phyloP scores from a whole-genome alignment of 1,284 basidiomycete genomes.

The Puccinia triticina region DNA sequence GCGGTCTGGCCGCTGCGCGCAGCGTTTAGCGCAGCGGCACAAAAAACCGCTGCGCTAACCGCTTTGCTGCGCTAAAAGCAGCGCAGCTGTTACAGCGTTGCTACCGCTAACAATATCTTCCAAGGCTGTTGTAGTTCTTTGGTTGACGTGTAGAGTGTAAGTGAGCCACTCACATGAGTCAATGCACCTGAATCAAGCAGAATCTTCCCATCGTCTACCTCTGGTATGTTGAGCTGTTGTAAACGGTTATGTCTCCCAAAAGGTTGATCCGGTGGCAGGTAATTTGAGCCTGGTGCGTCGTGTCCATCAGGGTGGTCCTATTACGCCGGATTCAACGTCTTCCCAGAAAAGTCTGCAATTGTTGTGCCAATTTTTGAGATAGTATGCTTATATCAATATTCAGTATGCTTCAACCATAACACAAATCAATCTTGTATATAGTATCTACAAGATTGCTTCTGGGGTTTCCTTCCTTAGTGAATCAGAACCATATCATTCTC shows the following conservation, averaged over 20 bases:
- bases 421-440: too few relatives aligned
- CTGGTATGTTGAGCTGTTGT: background rate
- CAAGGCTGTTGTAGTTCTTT: background rate
- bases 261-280: background rate
- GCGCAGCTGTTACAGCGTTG: too few relatives aligned
- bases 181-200: constrained; percentile 4
- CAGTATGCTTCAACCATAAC: too few relatives aligned
- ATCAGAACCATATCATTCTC: too few relatives aligned
- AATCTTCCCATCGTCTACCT: background rate
- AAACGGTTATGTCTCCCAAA: background rate
- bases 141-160: background rate
- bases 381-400: too few relatives aligned
- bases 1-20: too few relatives aligned
- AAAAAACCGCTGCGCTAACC: too few relatives aligned
- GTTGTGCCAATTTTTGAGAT: constrained; percentile 24
- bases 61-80: too few relatives aligned
- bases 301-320: background rate
- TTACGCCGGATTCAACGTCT: background rate
- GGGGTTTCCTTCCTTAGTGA: too few relatives aligned
- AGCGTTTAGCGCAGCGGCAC: too few relatives aligned
- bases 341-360: background rate
- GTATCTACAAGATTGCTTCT: too few relatives aligned
- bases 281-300: background rate
- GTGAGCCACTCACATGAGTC: constrained; percentile 5
- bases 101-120: background rate